These are phyloP conservation scores for Penicillium lividum DNA, from an alignment of 495 filamentous ascomycete genomes.

Conservation along the genomic window DNA sequence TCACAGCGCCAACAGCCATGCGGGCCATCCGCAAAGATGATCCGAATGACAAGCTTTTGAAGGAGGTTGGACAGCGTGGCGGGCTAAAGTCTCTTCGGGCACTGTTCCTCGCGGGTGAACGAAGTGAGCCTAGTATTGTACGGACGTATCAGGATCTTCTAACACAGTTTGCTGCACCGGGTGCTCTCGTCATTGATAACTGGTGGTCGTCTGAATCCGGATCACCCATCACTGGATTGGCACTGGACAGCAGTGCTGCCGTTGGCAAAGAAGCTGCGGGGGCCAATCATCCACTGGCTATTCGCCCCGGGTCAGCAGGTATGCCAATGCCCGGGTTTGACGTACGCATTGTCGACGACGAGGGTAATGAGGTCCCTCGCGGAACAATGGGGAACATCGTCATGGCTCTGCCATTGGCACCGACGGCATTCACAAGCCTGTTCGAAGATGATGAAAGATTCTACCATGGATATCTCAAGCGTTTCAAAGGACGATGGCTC, in stretches of 20 bases:
- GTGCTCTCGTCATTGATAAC: conserved; percentile 79
- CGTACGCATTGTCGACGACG: conserved; percentile 78
- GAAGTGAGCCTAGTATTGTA: conserved; percentile 85
- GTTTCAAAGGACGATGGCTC: conserved; percentile 78
- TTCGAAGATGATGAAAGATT: conserved; percentile 85
- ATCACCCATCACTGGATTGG: conserved; percentile 82
- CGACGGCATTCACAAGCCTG: conserved; percentile 80
- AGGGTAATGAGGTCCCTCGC: conserved; percentile 63
- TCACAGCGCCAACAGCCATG: conserved; percentile 84
- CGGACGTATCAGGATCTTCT: conserved; percentile 75
- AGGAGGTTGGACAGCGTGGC: conserved; percentile 58
- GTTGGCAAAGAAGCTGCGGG: conserved; percentile 7
- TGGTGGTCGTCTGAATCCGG: conserved; percentile 97
- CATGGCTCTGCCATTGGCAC: conserved; percentile 75
- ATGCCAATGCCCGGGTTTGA: conserved; percentile 91
- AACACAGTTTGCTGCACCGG: conserved; percentile 57
- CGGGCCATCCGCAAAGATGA: conserved; percentile 87
- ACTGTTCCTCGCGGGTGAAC: conserved; percentile 85
- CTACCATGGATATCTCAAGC: conserved; percentile 75
- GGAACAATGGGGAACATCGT: conserved; percentile 93
- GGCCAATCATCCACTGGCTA: conserved; percentile 38
- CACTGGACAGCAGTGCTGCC: conserved; percentile 49
- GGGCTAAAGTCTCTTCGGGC: conserved; percentile 68
- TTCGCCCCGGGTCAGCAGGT: conserved; percentile 84
- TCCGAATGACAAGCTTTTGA: conserved; percentile 66